phyloP scores from a whole-genome alignment of 345 rosid species.

The Brassica juncea region DNA sequence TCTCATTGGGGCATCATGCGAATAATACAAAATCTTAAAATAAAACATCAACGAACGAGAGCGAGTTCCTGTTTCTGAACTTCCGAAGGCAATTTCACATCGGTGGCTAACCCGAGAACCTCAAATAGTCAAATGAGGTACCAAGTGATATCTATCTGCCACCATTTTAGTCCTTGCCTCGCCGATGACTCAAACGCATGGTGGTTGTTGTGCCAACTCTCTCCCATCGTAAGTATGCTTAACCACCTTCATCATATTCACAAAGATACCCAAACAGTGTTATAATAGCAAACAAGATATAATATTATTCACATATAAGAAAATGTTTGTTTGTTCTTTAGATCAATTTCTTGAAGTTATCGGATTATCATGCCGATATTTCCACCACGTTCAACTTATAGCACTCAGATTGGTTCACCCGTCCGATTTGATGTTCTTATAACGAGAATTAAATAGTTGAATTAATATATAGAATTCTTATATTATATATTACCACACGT shows the following conservation, averaged over 20 bases:
- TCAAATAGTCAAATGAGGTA: conserved; percentile 57
- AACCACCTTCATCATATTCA: conserved; percentile 60
- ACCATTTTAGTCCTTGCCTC: conserved; percentile 82
- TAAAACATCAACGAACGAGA: conserved; percentile 5
- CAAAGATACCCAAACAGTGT: not conserved
- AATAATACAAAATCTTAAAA: not conserved
- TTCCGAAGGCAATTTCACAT: conserved; percentile 66
- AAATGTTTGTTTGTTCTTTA: not conserved
- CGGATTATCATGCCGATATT: no score
- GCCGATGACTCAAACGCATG: conserved; percentile 84
- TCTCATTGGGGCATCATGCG: not conserved
- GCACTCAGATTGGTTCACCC: no score
- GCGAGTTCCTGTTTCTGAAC: conserved; percentile 56
- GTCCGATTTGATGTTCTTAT: not conserved
- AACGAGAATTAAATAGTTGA: not conserved
- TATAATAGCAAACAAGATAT: not conserved
- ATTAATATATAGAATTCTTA: not conserved
- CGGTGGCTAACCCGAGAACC: conserved; percentile 64
- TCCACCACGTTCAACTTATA: no score
- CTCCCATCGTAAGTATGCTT: conserved; percentile 75
- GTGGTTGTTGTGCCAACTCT: conserved; percentile 93
- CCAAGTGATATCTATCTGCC: conserved; percentile 90
- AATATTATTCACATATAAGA: no score
- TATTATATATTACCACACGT: conserved; percentile 58
- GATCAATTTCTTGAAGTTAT: not conserved